These are phyloP conservation scores for Chlorella sp. DNA, from an alignment of 139 green algal genomes.

Conservation along the genomic window DNA sequence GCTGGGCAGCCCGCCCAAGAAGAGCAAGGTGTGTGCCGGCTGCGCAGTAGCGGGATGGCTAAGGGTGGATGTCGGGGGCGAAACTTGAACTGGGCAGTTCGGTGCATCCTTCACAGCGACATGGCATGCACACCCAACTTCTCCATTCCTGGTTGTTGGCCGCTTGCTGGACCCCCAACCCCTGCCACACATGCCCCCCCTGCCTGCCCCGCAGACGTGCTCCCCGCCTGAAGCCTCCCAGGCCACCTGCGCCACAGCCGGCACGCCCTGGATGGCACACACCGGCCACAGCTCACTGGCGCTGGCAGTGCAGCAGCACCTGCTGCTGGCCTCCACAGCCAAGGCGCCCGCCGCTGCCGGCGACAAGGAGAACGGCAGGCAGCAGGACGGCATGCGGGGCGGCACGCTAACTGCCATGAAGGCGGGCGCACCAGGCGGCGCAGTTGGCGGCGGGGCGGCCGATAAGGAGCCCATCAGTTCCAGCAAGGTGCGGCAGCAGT, in stretches of 20 bases:
- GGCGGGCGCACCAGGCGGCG: neutral
- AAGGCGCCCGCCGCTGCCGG: neutral
- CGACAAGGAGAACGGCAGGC: neutral
- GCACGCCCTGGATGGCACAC: neutral
- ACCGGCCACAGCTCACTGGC: neutral
- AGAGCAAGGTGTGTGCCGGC: neutral
- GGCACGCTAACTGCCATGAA: constrained; percentile 1
- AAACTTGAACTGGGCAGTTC: too few relatives aligned
- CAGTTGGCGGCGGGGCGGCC: neutral
- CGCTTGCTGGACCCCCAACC: too few relatives aligned
- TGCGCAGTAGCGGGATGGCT: neutral
- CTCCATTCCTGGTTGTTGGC: too few relatives aligned
- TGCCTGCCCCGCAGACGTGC: neutral
- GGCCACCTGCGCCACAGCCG: neutral
- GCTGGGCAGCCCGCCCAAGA: constrained; percentile 29
- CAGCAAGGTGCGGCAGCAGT: constrained; percentile 34
- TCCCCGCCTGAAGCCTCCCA: neutral
- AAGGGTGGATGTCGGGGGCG: neutral
- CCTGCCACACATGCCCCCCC: neutral
- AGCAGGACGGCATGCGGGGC: neutral
- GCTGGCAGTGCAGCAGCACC: constrained; percentile 18
- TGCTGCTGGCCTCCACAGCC: constrained; percentile 19
- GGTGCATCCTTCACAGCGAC: too few relatives aligned
- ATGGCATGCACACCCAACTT: too few relatives aligned
- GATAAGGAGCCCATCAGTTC: constrained; percentile 31